Evolutionary conservation across 192 early-diverging fungal genomes (phyloP), one percentile per base, ranked within the genome.

Genomic region (Rhizoclosmatium globosum): DNA sequence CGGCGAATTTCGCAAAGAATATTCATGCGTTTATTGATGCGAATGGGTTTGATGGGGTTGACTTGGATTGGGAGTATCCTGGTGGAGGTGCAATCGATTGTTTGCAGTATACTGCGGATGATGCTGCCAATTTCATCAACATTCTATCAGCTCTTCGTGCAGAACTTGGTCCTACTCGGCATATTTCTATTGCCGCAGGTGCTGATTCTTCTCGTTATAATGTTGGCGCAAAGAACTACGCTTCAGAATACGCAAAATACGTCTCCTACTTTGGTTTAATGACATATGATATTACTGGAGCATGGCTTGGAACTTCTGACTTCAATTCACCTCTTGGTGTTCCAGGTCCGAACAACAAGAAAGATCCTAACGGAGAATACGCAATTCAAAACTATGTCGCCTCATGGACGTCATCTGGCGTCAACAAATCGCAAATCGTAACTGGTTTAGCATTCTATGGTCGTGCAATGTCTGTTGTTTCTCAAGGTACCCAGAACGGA

Each of bases 1-100:
- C 57, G 19, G 1, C 3, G 3, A 47, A 64, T 41, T 80, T 80
- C 56, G 65, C 64, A 13, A 43, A 47, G 53, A 65, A 64, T 31
- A 39, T 66, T 47, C n/a, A 9, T 4, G 21, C 13, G 13, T 80
- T 79, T 53, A 13, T 77, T 21, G 57, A 79, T 42, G 68, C 62
- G 42, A 66, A 80, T 75, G 48, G 65, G 23, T 78, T 78, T 23
- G 79, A 80, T 47, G 79, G 79, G n/a, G 75, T 80, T 42, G 79
- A 80, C 47, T 65, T 80, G 17, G 79, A 80, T 42, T 80, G 76
- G 79, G 76, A 80, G 46, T 79, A 76, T 48, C 74, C 74, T 17
- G 61, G 61, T 76, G 43, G 23, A 23, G 43, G 45, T n/a, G 74
- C 66, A 47, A 44, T 67, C 21, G 42, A 31, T 23, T 67, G 60